Percentiles rank a stretch among this genome's conserved stretches.
Conservation (phyloP, 2,329 filamentous ascomycete species). For the Diaporthe sp. region DNA sequence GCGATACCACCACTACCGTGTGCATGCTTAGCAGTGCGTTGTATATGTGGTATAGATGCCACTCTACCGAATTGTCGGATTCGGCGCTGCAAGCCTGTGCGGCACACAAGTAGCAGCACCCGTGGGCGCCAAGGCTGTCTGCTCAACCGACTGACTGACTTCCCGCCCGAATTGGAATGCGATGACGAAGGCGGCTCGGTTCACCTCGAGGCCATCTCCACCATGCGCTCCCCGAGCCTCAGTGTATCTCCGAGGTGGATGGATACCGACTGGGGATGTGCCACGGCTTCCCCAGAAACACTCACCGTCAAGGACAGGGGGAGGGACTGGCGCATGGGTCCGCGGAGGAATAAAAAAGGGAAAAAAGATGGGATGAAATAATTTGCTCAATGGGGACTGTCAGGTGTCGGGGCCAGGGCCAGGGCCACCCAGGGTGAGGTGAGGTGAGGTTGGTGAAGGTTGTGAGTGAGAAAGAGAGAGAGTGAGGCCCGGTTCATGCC, state of each 20-base stretch:
- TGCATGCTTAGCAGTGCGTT: conserved; percentile 1
- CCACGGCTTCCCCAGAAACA: conserved; percentile 29
- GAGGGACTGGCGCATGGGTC: conserved; percentile 1
- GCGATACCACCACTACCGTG: background rate
- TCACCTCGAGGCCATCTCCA: background rate
- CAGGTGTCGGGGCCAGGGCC: conserved; percentile 17
- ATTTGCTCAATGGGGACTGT: conserved; percentile 32
- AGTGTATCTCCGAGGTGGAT: conserved; percentile 9
- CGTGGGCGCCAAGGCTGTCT: conserved; percentile 11
- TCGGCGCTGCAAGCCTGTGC: conserved; percentile 23
- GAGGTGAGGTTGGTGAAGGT: conserved; percentile 5
- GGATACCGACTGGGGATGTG: conserved; percentile 12
- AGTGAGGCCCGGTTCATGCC: conserved; percentile 14
- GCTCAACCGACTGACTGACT: background rate
- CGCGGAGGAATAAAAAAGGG: conserved; percentile 11
- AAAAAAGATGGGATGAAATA: conserved; percentile 32
- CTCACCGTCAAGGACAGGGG: conserved; percentile 30
- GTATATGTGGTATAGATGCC: conserved; percentile 18
- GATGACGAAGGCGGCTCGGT: conserved; percentile 29
- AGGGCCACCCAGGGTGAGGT: conserved; percentile 3
- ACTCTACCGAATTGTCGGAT: conserved; percentile 29
- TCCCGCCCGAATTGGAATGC: background rate
- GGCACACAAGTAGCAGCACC: conserved; percentile 2
- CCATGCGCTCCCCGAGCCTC: background rate
- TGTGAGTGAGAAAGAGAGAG: background rate